Evolutionary conservation across 176 grass and related monocot species (phyloP).

Genomic region (Olyra latifolia): DNA sequence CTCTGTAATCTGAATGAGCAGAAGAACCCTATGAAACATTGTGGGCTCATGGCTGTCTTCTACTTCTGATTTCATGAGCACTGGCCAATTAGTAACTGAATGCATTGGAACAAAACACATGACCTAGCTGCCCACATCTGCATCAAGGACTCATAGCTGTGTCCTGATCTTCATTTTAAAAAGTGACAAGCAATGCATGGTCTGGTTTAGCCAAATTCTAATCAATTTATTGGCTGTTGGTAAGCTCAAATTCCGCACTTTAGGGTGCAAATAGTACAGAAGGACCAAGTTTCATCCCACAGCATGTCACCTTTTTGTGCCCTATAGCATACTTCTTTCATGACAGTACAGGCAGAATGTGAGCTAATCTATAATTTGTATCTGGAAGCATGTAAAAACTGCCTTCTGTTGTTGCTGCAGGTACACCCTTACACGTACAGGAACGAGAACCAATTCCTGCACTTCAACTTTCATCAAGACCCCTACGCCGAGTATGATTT

Average conservation of each 20-base stretch:
- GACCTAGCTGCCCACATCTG: not conserved
- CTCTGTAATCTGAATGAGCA: not conserved
- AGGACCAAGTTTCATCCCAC: not conserved
- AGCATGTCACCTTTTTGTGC: not conserved
- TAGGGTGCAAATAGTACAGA: not conserved
- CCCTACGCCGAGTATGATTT: slow-evolving; percentile 77
- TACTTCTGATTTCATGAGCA: not conserved
- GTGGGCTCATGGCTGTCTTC: not conserved
- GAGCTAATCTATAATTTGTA: not conserved
- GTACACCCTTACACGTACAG: slow-evolving; percentile 95
- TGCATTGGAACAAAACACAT: not conserved
- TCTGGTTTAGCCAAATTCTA: not conserved
- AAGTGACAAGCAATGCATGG: not conserved
- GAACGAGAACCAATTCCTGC: slow-evolving; percentile 86
- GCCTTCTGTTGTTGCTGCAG: slow-evolving; percentile 42
- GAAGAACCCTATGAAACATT: slow-evolving; percentile 1
- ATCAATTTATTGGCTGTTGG: not conserved
- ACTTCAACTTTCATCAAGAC: slow-evolving; percentile 87
- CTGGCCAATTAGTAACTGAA: not conserved
- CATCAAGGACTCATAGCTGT: not conserved
- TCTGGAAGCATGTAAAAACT: not conserved
- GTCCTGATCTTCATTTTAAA: slow-evolving; percentile 2
- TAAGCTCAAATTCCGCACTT: not conserved
- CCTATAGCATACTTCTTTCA: not conserved
- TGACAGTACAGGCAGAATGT: not conserved